These are phyloP conservation scores for Fusarium annulatum DNA, from an alignment of 2,329 filamentous ascomycete genomes.

Conservation along the genomic window DNA sequence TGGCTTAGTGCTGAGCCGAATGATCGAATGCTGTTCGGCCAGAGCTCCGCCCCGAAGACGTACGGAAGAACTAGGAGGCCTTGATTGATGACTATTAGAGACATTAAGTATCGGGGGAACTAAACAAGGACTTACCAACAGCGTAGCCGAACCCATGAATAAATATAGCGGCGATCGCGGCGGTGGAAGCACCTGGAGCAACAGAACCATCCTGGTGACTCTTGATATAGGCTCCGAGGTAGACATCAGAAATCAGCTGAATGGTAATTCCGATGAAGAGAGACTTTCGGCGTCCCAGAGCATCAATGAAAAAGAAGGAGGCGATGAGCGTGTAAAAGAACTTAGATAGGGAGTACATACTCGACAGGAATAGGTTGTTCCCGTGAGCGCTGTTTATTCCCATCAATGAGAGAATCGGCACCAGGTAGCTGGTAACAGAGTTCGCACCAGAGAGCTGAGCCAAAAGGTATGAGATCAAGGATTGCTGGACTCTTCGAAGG, in stretches of 20 bases:
- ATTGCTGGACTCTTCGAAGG: slow-evolving; percentile 54
- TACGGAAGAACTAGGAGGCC: slow-evolving; percentile 55
- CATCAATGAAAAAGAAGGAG: not conserved
- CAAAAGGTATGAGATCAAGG: slow-evolving; percentile 52
- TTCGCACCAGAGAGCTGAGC: slow-evolving; percentile 59
- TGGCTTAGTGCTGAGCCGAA: slow-evolving; percentile 52
- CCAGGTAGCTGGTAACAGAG: slow-evolving; percentile 56
- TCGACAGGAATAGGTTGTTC: slow-evolving; percentile 52
- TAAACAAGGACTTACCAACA: slow-evolving; percentile 13
- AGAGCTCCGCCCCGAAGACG: slow-evolving; percentile 57
- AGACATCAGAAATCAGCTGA: slow-evolving; percentile 56
- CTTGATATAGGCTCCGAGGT: slow-evolving; percentile 55
- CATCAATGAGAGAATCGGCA: slow-evolving; percentile 54
- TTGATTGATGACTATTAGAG: not conserved
- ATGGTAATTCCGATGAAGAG: slow-evolving; percentile 50
- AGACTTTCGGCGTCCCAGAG: slow-evolving; percentile 21
- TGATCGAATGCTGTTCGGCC: slow-evolving; percentile 58
- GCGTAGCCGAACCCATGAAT: slow-evolving; percentile 59
- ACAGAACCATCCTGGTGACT: slow-evolving; percentile 45
- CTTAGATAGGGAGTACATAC: slow-evolving; percentile 58
- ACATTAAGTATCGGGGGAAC: not conserved
- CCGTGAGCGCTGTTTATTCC: slow-evolving; percentile 40
- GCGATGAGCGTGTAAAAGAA: slow-evolving; percentile 44
- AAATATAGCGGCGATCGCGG: slow-evolving; percentile 57
- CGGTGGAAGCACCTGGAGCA: slow-evolving; percentile 46